Evolutionary conservation across 495 filamentous ascomycete genomes (phyloP).

Genomic region (Pyronema domesticum): DNA sequence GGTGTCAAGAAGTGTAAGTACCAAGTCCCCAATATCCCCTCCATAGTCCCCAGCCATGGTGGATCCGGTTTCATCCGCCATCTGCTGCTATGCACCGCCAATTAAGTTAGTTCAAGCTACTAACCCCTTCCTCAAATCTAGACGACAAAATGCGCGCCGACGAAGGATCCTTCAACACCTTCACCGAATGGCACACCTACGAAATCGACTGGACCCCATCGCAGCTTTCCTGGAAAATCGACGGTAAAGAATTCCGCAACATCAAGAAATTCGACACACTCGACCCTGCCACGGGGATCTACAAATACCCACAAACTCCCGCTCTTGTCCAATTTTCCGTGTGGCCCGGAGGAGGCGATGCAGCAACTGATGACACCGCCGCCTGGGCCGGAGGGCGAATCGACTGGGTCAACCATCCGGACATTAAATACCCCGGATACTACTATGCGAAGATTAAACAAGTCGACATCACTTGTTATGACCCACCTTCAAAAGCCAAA

Average conservation of each 20-base stretch:
- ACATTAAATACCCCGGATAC: conserved; percentile 71
- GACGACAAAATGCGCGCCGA: conserved; percentile 11
- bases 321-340: conserved; percentile 86
- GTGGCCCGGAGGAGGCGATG: conserved; percentile 74
- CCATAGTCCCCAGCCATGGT: no score
- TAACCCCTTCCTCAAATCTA: neutral
- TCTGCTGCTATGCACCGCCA: no score
- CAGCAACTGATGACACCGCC: conserved; percentile 70
- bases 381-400: conserved; percentile 82
- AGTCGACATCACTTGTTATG: conserved; percentile 69
- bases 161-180: conserved; percentile 43
- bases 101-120: no score
- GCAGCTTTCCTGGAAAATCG: conserved; percentile 63
- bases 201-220: conserved; percentile 88
- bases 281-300: conserved; percentile 66
- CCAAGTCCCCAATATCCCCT: neutral
- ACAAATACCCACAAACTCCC: conserved; percentile 81
- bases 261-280: conserved; percentile 60
- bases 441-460: conserved; percentile 71
- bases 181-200: conserved; percentile 69
- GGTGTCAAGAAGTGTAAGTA: conserved; percentile 78
- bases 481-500: conserved; percentile 40
- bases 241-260: conserved; percentile 56
- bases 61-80: neutral
- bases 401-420: conserved; percentile 58